These are phyloP conservation scores for Xylaria sp. DNA, from an alignment of 2,329 filamentous ascomycete genomes.

Conservation along the genomic window DNA sequence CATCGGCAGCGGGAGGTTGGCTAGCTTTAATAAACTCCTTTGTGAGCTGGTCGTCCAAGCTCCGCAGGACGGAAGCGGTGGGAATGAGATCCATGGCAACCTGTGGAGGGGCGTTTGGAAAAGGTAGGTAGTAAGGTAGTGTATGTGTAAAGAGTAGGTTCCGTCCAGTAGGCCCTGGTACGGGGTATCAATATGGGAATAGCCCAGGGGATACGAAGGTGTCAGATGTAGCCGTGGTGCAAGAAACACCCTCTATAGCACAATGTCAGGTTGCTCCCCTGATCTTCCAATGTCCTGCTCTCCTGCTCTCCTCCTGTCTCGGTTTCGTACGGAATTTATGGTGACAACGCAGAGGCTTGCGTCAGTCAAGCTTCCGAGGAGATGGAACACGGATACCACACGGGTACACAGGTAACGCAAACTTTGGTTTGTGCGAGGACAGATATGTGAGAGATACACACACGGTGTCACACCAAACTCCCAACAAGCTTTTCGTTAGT, in stretches of 20 bases:
- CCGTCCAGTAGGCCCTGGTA: background rate
- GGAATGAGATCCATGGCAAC: constrained; percentile 35
- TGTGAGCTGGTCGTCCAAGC: constrained; percentile 29
- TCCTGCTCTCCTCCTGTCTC: background rate
- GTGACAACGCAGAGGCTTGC: constrained; percentile 25
- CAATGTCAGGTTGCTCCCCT: constrained; percentile 32
- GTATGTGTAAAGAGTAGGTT: background rate
- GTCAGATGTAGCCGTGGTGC: constrained; percentile 37
- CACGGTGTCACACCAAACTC: constrained; percentile 35
- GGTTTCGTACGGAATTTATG: constrained; percentile 21
- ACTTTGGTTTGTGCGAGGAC: constrained; percentile 2
- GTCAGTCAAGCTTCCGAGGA: constrained; percentile 13
- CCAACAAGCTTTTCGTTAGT: constrained; percentile 58
- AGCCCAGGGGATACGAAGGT: constrained; percentile 14
- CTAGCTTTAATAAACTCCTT: constrained; percentile 36
- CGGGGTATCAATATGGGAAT: constrained; percentile 16
- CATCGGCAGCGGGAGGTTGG: constrained; percentile 39
- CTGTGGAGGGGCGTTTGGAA: constrained; percentile 26
- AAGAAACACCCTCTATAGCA: constrained; percentile 46
- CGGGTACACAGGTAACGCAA: constrained; percentile 26
- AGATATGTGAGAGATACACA: constrained; percentile 1
- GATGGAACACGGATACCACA: constrained; percentile 9
- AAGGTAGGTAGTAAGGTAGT: constrained; percentile 6
- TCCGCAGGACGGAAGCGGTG: constrained; percentile 31
- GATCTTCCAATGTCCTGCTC: background rate